Percentiles rank a stretch among this genome's conserved stretches.
These are phyloP conservation scores for Phlyctochytrium planicorne DNA, from an alignment of 192 early-diverging fungal genomes.

Conservation along the genomic window DNA sequence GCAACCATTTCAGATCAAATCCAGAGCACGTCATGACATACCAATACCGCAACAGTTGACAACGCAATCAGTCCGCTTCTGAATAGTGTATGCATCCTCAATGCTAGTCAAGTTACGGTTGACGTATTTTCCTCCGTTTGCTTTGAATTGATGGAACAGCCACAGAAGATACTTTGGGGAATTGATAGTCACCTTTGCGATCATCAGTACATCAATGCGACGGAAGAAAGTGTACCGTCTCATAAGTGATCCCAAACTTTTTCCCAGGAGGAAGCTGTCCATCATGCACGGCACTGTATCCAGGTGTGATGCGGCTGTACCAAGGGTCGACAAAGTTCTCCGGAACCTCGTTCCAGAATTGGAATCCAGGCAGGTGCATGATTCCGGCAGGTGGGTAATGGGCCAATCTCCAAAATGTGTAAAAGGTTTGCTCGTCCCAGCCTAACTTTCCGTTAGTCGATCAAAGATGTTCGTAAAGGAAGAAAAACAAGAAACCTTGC, in stretches of 20 bases:
- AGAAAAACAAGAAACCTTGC: conserved; percentile 24
- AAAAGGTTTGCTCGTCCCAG: conserved; percentile 13
- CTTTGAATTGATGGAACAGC: conserved; percentile 54
- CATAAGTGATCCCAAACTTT: conserved; percentile 63
- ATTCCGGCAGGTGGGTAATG: conserved; percentile 38
- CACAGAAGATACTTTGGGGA: conserved; percentile 65
- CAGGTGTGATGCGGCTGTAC: conserved; percentile 52
- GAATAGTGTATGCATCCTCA: conserved; percentile 35
- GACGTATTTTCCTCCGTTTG: conserved; percentile 53
- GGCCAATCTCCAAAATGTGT: conserved; percentile 7
- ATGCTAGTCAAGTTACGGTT: conserved; percentile 30
- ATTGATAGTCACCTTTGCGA: conserved; percentile 61
- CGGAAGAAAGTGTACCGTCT: conserved; percentile 47
- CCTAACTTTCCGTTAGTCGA: conserved; percentile 1
- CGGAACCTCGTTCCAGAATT: conserved; percentile 57
- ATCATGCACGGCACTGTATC: conserved; percentile 14
- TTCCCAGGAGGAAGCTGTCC: conserved; percentile 52
- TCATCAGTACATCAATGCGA: background rate
- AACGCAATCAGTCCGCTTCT: conserved; percentile 54
- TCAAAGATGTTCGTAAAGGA: conserved; percentile 10
- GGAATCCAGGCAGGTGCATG: conserved; percentile 49
- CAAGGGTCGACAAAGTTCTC: conserved; percentile 60
- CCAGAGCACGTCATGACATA: background rate
- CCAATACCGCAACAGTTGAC: conserved; percentile 83
- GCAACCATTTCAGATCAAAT: conserved; percentile 15